A percentile compares a stretch with the other conserved stretches of the same genome.
Conservation (phyloP, 306 rosid genomes). For the Gynostemma pentaphyllum region DNA sequence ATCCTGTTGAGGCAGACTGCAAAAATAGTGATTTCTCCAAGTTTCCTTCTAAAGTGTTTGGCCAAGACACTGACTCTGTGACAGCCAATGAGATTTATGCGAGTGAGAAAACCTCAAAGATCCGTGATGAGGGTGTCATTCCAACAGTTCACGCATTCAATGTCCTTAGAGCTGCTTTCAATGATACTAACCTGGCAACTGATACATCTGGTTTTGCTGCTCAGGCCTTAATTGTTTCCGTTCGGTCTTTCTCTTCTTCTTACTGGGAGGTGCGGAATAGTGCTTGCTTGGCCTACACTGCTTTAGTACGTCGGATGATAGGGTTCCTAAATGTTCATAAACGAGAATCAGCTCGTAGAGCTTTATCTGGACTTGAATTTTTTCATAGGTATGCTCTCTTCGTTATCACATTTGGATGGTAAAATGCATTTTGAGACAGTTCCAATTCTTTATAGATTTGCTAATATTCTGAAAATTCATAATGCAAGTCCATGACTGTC, state of each 20-base stretch:
- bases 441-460: not conserved
- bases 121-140: conserved; percentile 90
- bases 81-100: conserved; percentile 27
- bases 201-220: conserved; percentile 96
- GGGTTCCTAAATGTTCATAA: conserved; percentile 92
- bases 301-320: conserved; percentile 85
- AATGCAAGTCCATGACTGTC: not conserved
- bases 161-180: conserved; percentile 81
- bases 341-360: conserved; percentile 83
- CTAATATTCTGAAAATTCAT: not conserved
- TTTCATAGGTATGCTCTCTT: conserved; percentile 61
- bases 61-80: conserved; percentile 19
- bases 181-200: conserved; percentile 82
- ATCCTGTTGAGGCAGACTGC: conserved; percentile 32
- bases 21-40: conserved; percentile 22
- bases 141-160: conserved; percentile 95
- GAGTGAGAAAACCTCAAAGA: conserved; percentile 43
- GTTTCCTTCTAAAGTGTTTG: conserved; percentile 18
- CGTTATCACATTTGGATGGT: conserved; percentile 1
- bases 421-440: not conserved
- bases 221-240: conserved; percentile 69
- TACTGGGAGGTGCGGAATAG: conserved; percentile 95
- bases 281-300: conserved; percentile 91
- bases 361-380: conserved; percentile 84
- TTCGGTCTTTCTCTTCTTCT: conserved; percentile 82